These are phyloP conservation scores for Fusarium nelsonii DNA, from an alignment of 2,329 filamentous ascomycete genomes.

Conservation along the genomic window DNA sequence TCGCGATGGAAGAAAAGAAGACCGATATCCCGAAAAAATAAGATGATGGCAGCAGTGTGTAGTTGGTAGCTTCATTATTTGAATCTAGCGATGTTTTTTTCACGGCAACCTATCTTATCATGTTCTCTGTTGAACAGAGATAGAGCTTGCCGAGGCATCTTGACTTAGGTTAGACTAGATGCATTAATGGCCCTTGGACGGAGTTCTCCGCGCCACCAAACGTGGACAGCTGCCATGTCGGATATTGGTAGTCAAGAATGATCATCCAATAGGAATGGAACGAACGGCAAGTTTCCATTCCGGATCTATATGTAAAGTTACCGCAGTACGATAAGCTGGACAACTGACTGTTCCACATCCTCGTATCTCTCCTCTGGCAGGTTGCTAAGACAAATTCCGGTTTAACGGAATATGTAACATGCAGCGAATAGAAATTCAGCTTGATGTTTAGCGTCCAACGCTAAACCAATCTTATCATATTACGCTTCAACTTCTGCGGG, in stretches of 20 bases:
- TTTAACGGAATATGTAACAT: neutral
- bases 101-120: neutral
- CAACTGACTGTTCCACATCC: neutral
- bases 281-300: too few species aligned
- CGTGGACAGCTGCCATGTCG: too few species aligned
- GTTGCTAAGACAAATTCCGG: neutral
- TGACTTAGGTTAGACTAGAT: neutral
- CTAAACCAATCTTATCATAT: constrained; percentile 26
- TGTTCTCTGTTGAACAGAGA: too few species aligned
- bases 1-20: constrained; percentile 33
- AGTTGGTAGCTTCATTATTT: neutral
- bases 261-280: too few species aligned
- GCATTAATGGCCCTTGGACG: neutral
- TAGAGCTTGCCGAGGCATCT: neutral
- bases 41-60: too few species aligned
- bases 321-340: neutral
- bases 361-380: neutral
- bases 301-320: neutral
- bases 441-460: neutral
- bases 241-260: too few species aligned
- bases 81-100: too few species aligned
- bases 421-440: neutral
- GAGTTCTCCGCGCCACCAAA: too few species aligned
- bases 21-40: neutral
- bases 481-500: constrained; percentile 31